Evolutionary conservation across 202 grass and related monocot species (phyloP).

Genomic region (Dendrocalamus latiflorus): DNA sequence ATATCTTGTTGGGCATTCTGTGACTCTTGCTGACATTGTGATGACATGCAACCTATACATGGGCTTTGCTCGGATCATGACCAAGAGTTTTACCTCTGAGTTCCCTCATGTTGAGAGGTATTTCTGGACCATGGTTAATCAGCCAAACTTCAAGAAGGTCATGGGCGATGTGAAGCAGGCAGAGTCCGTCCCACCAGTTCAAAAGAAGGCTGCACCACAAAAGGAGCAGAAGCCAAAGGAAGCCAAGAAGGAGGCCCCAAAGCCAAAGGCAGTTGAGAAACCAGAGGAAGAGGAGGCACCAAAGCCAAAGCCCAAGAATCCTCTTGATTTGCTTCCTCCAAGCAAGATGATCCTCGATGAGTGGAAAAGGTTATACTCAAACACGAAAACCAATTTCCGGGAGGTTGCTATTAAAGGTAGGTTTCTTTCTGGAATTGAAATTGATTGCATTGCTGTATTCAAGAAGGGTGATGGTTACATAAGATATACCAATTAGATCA

Average conservation of each 20-base stretch:
- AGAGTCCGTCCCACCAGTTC: constrained; percentile 51
- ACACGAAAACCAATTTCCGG: too few species aligned
- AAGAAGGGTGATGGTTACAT: neutral
- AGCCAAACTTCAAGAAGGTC: constrained; percentile 61
- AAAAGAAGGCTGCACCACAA: constrained; percentile 47
- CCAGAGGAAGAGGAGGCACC: constrained; percentile 62
- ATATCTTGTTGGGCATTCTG: constrained; percentile 64
- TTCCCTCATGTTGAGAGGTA: constrained; percentile 87
- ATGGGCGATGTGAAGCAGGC: constrained; percentile 64
- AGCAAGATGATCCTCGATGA: constrained; percentile 93
- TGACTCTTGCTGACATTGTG: constrained; percentile 81
- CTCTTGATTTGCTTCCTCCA: constrained; percentile 77
- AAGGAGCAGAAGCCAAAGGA: constrained; percentile 70
- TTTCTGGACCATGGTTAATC: constrained; percentile 87
- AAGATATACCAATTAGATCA: neutral
- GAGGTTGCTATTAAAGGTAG: too few species aligned
- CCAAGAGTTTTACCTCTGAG: constrained; percentile 62
- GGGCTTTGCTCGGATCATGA: constrained; percentile 51
- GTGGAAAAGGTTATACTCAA: too few species aligned
- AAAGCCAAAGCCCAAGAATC: constrained; percentile 83
- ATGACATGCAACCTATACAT: constrained; percentile 68
- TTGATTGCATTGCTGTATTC: too few species aligned
- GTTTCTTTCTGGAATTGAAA: too few species aligned
- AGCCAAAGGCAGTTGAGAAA: constrained; percentile 48
- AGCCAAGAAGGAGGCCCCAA: constrained; percentile 51